phyloP scores from a whole-genome alignment of 805 yeast species.

The Cyberlindnera xylosilytica region DNA sequence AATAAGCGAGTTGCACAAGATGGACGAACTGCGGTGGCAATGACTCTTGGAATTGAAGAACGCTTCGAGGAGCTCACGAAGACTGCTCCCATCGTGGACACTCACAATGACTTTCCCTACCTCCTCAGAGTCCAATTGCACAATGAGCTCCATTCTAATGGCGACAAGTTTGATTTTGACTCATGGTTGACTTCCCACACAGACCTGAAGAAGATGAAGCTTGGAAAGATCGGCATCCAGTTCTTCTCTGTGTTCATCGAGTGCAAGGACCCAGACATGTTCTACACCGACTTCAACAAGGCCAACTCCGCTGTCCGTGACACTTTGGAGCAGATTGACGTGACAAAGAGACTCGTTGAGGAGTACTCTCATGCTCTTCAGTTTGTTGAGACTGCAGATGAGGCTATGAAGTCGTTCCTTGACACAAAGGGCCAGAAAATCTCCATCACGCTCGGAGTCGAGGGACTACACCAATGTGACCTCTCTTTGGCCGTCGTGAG shows the following conservation, averaged over 20 bases:
- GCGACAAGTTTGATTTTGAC: conserved; percentile 37
- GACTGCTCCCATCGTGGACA: conserved; percentile 41
- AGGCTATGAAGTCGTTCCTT: conserved; percentile 36
- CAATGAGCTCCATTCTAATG: conserved; percentile 34
- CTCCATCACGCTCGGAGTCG: conserved; percentile 49
- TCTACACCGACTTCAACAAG: conserved; percentile 42
- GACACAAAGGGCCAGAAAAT: conserved; percentile 32
- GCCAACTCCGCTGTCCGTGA: conserved; percentile 46
- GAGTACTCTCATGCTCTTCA: conserved; percentile 38
- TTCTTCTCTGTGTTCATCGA: conserved; percentile 46
- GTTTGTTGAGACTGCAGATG: conserved; percentile 39
- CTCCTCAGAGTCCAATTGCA: conserved; percentile 43
- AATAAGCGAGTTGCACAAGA: too few species aligned
- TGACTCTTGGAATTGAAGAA: conserved; percentile 10
- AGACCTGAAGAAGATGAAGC: conserved; percentile 37
- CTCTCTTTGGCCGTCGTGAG: conserved; percentile 47
- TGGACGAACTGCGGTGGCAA: neutral
- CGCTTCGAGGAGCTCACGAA: conserved; percentile 16
- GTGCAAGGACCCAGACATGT: conserved; percentile 37
- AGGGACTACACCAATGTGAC: conserved; percentile 55
- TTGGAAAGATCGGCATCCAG: conserved; percentile 47
- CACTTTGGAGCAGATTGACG: conserved; percentile 53
- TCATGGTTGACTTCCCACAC: conserved; percentile 40
- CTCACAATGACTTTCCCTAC: conserved; percentile 53
- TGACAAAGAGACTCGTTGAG: conserved; percentile 41